These are phyloP conservation scores for Acacia confusa DNA, from an alignment of 306 rosid species.

Conservation along the genomic window DNA sequence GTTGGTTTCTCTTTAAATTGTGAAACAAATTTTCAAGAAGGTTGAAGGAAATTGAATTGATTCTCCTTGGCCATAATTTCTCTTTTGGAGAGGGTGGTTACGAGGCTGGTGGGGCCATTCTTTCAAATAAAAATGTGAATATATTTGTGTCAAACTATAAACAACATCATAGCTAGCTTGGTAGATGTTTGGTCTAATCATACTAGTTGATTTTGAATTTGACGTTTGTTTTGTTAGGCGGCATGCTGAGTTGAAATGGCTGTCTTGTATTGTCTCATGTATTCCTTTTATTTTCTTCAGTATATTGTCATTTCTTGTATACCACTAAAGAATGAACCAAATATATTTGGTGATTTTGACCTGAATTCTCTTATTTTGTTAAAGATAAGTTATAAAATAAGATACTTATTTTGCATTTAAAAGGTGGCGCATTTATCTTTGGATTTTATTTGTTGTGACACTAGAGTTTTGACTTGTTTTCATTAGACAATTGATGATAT, in stretches of 20 bases:
- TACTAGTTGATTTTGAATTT: neutral
- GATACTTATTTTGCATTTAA: neutral
- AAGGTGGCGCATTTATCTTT: neutral
- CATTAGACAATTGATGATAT: neutral
- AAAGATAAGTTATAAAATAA: neutral
- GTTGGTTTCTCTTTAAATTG: neutral
- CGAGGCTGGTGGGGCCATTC: neutral
- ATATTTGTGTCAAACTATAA: slow-evolving; percentile 15
- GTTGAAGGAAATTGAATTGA: neutral
- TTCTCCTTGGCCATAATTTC: neutral
- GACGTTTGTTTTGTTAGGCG: slow-evolving; percentile 36
- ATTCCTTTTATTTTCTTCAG: slow-evolving; percentile 11
- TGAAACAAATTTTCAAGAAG: neutral
- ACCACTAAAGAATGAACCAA: neutral
- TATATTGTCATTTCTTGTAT: neutral
- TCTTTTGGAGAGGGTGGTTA: neutral
- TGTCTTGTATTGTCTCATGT: slow-evolving; percentile 19
- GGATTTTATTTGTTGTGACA: neutral
- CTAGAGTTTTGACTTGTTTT: neutral
- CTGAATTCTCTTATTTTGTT: neutral
- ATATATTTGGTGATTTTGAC: neutral
- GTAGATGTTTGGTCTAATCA: slow-evolving; percentile 20
- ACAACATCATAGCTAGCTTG: neutral
- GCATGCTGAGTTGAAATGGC: slow-evolving; percentile 25
- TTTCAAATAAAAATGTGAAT: neutral